These are phyloP conservation scores for Penicillium canescens DNA, from an alignment of 495 filamentous ascomycete genomes.

Conservation along the genomic window DNA sequence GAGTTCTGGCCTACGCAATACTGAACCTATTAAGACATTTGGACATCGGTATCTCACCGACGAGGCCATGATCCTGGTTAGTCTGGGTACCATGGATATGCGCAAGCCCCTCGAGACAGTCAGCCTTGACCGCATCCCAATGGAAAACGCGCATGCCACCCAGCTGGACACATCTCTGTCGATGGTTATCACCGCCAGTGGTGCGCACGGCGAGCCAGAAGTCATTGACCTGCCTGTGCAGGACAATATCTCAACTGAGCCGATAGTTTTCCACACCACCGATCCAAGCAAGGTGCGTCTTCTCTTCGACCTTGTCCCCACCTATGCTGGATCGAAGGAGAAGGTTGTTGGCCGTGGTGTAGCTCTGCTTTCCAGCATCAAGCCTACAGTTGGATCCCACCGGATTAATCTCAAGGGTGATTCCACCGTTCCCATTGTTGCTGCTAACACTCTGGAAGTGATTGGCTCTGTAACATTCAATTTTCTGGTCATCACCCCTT, in stretches of 20 bases:
- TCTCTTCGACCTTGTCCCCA: slow-evolving; percentile 95
- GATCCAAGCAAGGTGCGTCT: slow-evolving; percentile 83
- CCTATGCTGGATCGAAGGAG: slow-evolving; percentile 87
- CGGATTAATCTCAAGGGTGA: slow-evolving; percentile 91
- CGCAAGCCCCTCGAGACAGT: slow-evolving; percentile 79
- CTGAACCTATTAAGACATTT: slow-evolving; percentile 88
- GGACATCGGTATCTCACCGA: slow-evolving; percentile 93
- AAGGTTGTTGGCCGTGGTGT: slow-evolving; percentile 89
- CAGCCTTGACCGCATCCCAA: slow-evolving; percentile 83
- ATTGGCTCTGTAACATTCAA: slow-evolving; percentile 96
- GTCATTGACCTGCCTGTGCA: slow-evolving; percentile 91
- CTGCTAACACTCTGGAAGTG: slow-evolving; percentile 76
- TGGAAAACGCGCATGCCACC: slow-evolving; percentile 84
- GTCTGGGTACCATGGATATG: slow-evolving; percentile 90
- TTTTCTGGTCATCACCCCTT: slow-evolving; percentile 92
- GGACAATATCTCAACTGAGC: slow-evolving; percentile 90
- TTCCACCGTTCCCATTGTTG: slow-evolving; percentile 86
- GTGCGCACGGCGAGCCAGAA: slow-evolving; percentile 81
- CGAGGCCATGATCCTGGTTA: slow-evolving; percentile 87
- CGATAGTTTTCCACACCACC: slow-evolving; percentile 79
- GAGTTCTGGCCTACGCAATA: slow-evolving; percentile 36
- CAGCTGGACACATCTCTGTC: slow-evolving; percentile 94
- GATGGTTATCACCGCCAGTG: slow-evolving; percentile 84
- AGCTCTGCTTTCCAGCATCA: slow-evolving; percentile 82
- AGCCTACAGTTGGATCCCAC: slow-evolving; percentile 73